Conservation (phyloP, 148 eudicot species). For the Rhododendron henanense region DNA sequence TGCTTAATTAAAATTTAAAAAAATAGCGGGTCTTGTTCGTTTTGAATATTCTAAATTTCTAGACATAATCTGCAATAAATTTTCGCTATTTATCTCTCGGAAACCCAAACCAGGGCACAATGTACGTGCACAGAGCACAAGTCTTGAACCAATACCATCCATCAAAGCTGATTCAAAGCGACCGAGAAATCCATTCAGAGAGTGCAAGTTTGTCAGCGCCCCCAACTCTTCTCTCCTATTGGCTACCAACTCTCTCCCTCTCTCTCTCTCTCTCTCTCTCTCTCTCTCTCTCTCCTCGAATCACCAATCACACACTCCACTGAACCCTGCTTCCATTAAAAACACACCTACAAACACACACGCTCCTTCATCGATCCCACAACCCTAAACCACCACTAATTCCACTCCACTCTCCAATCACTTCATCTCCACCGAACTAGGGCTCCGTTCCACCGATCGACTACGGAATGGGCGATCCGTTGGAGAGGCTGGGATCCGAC, state of each 20-base stretch:
- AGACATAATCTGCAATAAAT: too few relatives aligned
- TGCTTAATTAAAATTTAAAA: too few relatives aligned
- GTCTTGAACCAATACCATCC: too few relatives aligned
- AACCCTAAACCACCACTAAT: not conserved
- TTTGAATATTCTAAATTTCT: too few relatives aligned
- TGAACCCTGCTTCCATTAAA: too few relatives aligned
- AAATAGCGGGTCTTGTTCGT: too few relatives aligned
- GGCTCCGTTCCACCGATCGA: not conserved
- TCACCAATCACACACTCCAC: not conserved
- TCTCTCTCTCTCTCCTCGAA: not conserved
- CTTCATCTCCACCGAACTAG: not conserved
- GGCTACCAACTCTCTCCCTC: not conserved
- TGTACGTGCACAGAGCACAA: too few relatives aligned
- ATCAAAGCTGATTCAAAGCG: not conserved
- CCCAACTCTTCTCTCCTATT: not conserved
- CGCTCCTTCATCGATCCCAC: not conserved
- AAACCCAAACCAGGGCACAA: too few relatives aligned
- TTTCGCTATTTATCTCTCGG: too few relatives aligned
- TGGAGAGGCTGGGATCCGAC: constrained; percentile 62
- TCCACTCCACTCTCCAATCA: not conserved
- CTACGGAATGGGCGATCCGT: constrained; percentile 34
- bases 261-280: not conserved
- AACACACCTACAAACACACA: not conserved
- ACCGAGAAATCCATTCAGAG: not conserved
- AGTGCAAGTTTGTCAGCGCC: not conserved